These are phyloP conservation scores for Chloris gayana DNA, from an alignment of 176 grass and related monocot species.

Conservation along the genomic window DNA sequence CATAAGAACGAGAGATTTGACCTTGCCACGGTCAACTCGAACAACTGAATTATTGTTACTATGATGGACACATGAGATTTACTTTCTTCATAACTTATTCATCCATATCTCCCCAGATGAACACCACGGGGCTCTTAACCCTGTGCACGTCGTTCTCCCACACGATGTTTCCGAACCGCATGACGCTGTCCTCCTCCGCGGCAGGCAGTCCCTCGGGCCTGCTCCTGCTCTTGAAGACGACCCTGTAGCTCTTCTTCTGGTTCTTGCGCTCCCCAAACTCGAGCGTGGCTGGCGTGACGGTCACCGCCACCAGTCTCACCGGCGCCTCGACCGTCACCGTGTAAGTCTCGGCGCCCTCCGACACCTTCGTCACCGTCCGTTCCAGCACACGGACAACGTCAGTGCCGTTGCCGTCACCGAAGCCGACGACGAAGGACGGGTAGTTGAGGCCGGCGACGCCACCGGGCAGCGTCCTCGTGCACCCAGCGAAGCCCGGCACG, in stretches of 20 bases:
- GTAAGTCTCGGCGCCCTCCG: slow-evolving; percentile 43
- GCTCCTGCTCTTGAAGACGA: slow-evolving; percentile 49
- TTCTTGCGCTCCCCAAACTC: slow-evolving; percentile 30
- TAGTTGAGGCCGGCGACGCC: slow-evolving; percentile 46
- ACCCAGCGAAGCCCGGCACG: neutral
- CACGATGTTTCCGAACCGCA: slow-evolving; percentile 35
- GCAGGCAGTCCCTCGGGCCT: neutral
- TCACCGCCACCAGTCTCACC: slow-evolving; percentile 42
- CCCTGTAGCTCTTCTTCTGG: slow-evolving; percentile 48
- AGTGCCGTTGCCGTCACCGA: slow-evolving; percentile 3
- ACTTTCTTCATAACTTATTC: neutral
- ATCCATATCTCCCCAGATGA: slow-evolving; percentile 41
- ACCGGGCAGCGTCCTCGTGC: slow-evolving; percentile 19
- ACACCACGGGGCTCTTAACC: slow-evolving; percentile 56
- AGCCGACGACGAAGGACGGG: slow-evolving; percentile 51
- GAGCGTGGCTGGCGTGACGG: slow-evolving; percentile 41
- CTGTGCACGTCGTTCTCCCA: slow-evolving; percentile 56
- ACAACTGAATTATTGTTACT: neutral
- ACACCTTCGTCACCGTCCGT: slow-evolving; percentile 47
- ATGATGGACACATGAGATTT: neutral
- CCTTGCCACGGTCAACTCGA: neutral
- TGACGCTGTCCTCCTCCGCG: neutral
- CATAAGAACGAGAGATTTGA: too few species aligned
- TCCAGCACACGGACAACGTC: neutral
- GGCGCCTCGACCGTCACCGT: slow-evolving; percentile 25